phyloP scores from a whole-genome alignment of 352 stramenopile species.

The Globisporangium ultimum region DNA sequence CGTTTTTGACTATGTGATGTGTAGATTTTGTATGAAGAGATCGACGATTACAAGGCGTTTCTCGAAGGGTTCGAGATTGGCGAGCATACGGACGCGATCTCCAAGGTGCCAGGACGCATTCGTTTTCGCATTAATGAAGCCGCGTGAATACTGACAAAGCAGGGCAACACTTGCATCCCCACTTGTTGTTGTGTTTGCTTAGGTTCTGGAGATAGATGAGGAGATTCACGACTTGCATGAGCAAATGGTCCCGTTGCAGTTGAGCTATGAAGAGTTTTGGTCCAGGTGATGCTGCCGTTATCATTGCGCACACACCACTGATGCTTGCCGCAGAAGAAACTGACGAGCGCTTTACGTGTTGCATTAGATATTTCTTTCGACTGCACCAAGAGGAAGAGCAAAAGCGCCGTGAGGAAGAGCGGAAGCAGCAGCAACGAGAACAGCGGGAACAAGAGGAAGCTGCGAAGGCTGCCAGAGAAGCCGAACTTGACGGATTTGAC shows the following conservation, averaged over 20 bases:
- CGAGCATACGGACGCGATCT: slow-evolving; percentile 71
- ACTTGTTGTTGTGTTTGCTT: not conserved
- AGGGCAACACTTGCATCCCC: not conserved
- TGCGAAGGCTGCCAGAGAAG: not conserved
- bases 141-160: no score
- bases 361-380: slow-evolving; percentile 64
- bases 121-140: no score
- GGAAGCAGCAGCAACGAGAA: slow-evolving; percentile 22
- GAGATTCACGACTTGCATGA: slow-evolving; percentile 61
- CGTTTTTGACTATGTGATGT: not conserved
- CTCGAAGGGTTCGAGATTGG: slow-evolving; percentile 57
- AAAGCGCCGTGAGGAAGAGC: slow-evolving; percentile 29
- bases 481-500: slow-evolving; percentile 21
- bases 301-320: no score
- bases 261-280: slow-evolving; percentile 86
- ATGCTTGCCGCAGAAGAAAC: not conserved
- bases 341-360: not conserved
- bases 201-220: slow-evolving; percentile 49
- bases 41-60: slow-evolving; percentile 71
- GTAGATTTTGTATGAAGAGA: slow-evolving; percentile 75
- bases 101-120: slow-evolving; percentile 19
- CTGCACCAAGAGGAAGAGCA: slow-evolving; percentile 40
- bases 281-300: slow-evolving; percentile 33
- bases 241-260: slow-evolving; percentile 63
- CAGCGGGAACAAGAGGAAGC: slow-evolving; percentile 21